Base-by-base conservation (phyloP, 495 filamentous ascomycete species). In the Hypoxylon crocopeplum region DNA sequence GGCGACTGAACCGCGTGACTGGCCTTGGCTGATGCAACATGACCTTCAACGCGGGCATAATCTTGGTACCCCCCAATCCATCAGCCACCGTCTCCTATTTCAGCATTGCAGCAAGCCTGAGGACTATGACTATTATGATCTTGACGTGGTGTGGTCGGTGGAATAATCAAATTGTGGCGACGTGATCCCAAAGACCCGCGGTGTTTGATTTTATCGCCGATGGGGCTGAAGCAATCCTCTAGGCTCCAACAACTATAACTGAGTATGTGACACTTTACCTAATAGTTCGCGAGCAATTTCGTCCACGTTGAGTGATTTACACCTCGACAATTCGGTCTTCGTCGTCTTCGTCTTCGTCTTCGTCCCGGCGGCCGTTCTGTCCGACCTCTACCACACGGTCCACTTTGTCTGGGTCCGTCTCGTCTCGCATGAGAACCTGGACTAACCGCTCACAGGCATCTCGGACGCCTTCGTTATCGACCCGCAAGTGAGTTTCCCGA, bases 381-480 rank as follows among this genome's bases (percentile, higher is more conserved):
- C 88, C 46, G 37, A 62, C 11, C 40, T 64, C 56, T 46, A 64
- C 29, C 37, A 67, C 39, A 2, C 46, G 59, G 11, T 52, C 48
- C 17, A 21, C 48, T n/a, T 58, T 47, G 13, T 75, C 86, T 17
- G 88, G 67, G 8, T 75, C 69, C 40, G 64, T 79, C 66, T 91
- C 94, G 56, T 93, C 92, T 42, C 88, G 81, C 92, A 96, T 95
- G 34, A 98, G 67, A 10, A 98, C 85, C 62, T 98, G 90, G 29
- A 98, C 94, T 44, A 97, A 64, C 64, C 94, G 80, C 69, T 98
- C 94, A 63, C 90, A 94, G 12, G 84, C 88, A 65, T 96, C 93
- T 56, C 82, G 80, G 32, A 98, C 90, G 15, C 77, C 86, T 47
- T 97, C 93, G 68, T 96, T 78, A 22, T 93, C 80, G 10, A 92